Conservation (phyloP, 1,284 basidiomycete genomes). For the Ustilago loliicola region DNA sequence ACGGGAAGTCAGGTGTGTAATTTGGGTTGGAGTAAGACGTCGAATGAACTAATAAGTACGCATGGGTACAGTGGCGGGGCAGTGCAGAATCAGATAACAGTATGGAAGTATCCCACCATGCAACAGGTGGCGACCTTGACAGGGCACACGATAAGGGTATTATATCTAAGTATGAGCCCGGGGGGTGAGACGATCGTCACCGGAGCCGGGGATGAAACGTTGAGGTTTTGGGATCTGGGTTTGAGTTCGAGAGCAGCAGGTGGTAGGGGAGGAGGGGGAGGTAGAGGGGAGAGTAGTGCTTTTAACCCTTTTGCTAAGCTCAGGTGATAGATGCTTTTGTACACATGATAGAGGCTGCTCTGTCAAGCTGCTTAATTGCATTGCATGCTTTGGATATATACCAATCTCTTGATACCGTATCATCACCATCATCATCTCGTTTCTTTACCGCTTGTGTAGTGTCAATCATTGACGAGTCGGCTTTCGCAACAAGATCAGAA, state of each 20-base stretch:
- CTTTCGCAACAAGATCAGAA: too few relatives aligned
- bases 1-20: constrained; percentile 82
- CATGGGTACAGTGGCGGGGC: constrained; percentile 95
- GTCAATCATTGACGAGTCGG: too few relatives aligned
- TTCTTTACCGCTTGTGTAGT: too few relatives aligned
- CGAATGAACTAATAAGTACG: constrained; percentile 96
- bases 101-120: constrained; percentile 92
- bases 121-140: constrained; percentile 84
- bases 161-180: constrained; percentile 96
- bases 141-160: constrained; percentile 87
- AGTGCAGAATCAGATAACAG: constrained; percentile 96
- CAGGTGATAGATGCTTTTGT: too few relatives aligned
- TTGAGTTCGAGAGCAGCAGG: neutral
- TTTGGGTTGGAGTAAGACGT: constrained; percentile 91
- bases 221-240: constrained; percentile 81
- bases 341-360: too few relatives aligned
- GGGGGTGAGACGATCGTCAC: constrained; percentile 98
- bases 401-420: too few relatives aligned
- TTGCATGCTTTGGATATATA: too few relatives aligned
- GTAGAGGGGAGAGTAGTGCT: constrained; percentile 51
- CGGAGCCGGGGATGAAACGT: constrained; percentile 96
- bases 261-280: constrained; percentile 27
- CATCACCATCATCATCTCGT: too few relatives aligned
- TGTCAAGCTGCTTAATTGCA: too few relatives aligned
- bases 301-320: constrained; percentile 67